Percentiles rank a stretch among this genome's conserved stretches.
Conservation (phyloP, 139 green algal species). For the Astrephomene gubernaculifera region DNA sequence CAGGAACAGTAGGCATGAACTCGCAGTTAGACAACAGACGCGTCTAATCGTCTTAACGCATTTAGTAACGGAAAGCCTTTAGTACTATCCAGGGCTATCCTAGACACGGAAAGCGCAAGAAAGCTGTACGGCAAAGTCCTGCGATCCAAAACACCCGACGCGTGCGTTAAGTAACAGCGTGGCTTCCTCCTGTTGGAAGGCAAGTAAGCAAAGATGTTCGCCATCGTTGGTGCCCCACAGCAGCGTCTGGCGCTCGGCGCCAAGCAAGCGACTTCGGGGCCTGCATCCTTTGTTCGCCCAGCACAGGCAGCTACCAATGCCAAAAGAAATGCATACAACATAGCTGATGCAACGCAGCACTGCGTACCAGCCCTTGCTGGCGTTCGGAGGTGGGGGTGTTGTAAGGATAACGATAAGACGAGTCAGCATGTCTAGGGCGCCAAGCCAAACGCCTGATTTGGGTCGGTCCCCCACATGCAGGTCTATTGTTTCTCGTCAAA, state of each 20-base stretch:
- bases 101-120: too few species aligned
- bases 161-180: too few species aligned
- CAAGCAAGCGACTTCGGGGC: conserved; percentile 33
- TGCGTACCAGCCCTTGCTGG: conserved; percentile 7
- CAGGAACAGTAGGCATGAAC: too few species aligned
- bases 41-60: too few species aligned
- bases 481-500: neutral
- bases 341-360: neutral
- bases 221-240: conserved; percentile 23
- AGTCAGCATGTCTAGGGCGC: conserved; percentile 15
- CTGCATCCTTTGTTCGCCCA: neutral
- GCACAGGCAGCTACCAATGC: neutral
- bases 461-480: neutral
- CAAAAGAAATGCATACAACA: neutral
- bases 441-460: conserved; percentile 18
- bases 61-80: too few species aligned
- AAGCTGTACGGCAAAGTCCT: too few species aligned
- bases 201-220: conserved; percentile 7
- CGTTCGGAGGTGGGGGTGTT: neutral
- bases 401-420: conserved; percentile 1
- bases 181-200: too few species aligned
- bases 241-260: conserved; percentile 39
- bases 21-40: too few species aligned
- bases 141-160: too few species aligned
- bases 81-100: too few species aligned